Evolutionary conservation across 75 land plant genomes (phyloP).

Genomic region (Pinus tabuliformis): DNA sequence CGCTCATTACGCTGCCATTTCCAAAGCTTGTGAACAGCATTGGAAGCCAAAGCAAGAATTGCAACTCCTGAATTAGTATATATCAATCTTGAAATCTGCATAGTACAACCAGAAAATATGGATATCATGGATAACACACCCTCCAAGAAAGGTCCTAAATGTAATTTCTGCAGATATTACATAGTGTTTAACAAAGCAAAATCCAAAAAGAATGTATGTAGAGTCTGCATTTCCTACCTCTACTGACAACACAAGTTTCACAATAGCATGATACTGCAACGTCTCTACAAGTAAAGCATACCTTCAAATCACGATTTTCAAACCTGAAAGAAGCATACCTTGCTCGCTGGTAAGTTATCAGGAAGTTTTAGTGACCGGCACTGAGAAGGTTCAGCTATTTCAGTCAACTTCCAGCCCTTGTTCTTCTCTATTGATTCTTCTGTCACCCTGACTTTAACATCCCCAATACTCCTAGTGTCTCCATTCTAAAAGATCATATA

Average conservation of each 20-base stretch:
- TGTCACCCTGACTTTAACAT: constrained; percentile 61
- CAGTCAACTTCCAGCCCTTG: constrained; percentile 76
- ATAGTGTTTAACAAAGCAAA: background rate
- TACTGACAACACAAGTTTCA: background rate
- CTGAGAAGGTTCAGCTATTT: constrained; percentile 68
- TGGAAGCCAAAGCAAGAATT: constrained; percentile 63
- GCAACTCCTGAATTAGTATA: constrained; percentile 64
- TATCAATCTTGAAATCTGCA: constrained; percentile 60
- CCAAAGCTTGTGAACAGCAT: constrained; percentile 68
- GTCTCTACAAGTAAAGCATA: background rate
- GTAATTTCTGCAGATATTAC: background rate
- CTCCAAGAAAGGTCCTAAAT: background rate
- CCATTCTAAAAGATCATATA: constrained; percentile 32
- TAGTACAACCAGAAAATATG: background rate
- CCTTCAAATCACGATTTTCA: background rate
- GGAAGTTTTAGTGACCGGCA: constrained; percentile 65
- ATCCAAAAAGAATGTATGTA: background rate
- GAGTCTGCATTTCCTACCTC: background rate
- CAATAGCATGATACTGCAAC: background rate
- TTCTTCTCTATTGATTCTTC: constrained; percentile 67
- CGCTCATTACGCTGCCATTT: constrained; percentile 58
- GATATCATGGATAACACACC: background rate
- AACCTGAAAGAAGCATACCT: constrained; percentile 39
- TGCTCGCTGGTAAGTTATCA: constrained; percentile 65
- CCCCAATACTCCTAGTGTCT: constrained; percentile 42